Evolutionary conservation across 1,139 yeast species (phyloP).

Genomic region (Blastobotrys raffinosifermentans): DNA sequence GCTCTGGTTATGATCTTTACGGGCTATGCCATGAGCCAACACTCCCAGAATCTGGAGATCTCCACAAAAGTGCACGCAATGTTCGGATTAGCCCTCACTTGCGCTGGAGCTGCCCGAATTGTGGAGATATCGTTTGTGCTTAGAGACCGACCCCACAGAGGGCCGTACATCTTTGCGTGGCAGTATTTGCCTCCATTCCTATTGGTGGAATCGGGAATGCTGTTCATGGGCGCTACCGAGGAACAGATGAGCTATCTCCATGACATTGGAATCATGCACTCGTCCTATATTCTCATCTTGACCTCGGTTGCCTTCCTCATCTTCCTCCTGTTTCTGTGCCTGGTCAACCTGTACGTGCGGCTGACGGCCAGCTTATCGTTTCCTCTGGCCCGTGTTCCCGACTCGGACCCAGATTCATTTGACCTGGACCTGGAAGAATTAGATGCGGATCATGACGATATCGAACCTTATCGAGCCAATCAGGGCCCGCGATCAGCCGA

Average conservation of each 20-base stretch:
- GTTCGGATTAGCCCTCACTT: slow-evolving; percentile 76
- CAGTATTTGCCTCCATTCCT: slow-evolving; percentile 83
- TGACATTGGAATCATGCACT: slow-evolving; percentile 75
- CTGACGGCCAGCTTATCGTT: slow-evolving; percentile 34
- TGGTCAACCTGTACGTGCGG: slow-evolving; percentile 52
- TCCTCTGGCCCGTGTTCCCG: no score
- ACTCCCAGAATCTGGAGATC: slow-evolving; percentile 63
- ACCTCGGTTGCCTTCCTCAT: slow-evolving; percentile 69
- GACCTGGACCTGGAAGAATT: no score
- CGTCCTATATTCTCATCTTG: slow-evolving; percentile 72
- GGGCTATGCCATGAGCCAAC: slow-evolving; percentile 93
- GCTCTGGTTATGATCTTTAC: slow-evolving; percentile 76
- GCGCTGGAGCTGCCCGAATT: slow-evolving; percentile 69
- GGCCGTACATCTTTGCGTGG: slow-evolving; percentile 54
- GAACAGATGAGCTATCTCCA: slow-evolving; percentile 71
- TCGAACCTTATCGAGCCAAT: slow-evolving; percentile 1
- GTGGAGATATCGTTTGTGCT: slow-evolving; percentile 71
- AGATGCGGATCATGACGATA: background rate
- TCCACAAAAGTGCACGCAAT: slow-evolving; percentile 83
- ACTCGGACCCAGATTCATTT: no score
- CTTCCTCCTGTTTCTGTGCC: slow-evolving; percentile 55
- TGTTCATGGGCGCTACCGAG: slow-evolving; percentile 90
- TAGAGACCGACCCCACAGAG: slow-evolving; percentile 39
- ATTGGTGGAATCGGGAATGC: slow-evolving; percentile 66
- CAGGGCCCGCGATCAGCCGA: slow-evolving; percentile 2